phyloP scores from a whole-genome alignment of 768 basidiomycete genomes.

The Chiua virens region DNA sequence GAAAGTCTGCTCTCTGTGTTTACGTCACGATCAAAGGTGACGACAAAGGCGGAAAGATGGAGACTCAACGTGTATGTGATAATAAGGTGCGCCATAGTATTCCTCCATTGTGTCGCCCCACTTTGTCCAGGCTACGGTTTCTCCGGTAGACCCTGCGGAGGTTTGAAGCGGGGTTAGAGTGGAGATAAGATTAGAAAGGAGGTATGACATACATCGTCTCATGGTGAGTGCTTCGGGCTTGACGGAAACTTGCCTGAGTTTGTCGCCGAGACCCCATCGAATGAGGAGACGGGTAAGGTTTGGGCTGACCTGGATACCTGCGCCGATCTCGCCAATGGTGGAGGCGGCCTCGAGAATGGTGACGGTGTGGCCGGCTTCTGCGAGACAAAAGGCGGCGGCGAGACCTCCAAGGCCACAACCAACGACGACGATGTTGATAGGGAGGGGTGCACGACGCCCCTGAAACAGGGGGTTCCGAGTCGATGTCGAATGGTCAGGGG shows the following conservation, averaged over 20 bases:
- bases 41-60: not conserved
- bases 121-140: slow-evolving; percentile 36
- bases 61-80: slow-evolving; percentile 34
- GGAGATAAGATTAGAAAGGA: not conserved
- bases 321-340: slow-evolving; percentile 45
- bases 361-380: slow-evolving; percentile 47
- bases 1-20: slow-evolving; percentile 46
- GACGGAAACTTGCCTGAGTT: slow-evolving; percentile 38
- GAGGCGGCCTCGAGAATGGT: slow-evolving; percentile 46
- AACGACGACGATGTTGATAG: slow-evolving; percentile 43
- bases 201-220: slow-evolving; percentile 40
- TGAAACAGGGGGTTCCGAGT: slow-evolving; percentile 25
- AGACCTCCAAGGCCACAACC: slow-evolving; percentile 55
- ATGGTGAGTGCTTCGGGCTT: slow-evolving; percentile 40
- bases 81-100: slow-evolving; percentile 34
- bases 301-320: slow-evolving; percentile 48
- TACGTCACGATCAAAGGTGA: not conserved
- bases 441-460: slow-evolving; percentile 21
- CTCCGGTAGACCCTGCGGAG: slow-evolving; percentile 30
- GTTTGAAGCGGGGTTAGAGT: not conserved
- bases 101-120: slow-evolving; percentile 36
- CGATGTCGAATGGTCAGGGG: no score
- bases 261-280: slow-evolving; percentile 49
- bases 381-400: slow-evolving; percentile 44
- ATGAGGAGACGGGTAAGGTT: slow-evolving; percentile 47